Conservation (phyloP, 106 monocot species). For the Dendrobium nobile region DNA sequence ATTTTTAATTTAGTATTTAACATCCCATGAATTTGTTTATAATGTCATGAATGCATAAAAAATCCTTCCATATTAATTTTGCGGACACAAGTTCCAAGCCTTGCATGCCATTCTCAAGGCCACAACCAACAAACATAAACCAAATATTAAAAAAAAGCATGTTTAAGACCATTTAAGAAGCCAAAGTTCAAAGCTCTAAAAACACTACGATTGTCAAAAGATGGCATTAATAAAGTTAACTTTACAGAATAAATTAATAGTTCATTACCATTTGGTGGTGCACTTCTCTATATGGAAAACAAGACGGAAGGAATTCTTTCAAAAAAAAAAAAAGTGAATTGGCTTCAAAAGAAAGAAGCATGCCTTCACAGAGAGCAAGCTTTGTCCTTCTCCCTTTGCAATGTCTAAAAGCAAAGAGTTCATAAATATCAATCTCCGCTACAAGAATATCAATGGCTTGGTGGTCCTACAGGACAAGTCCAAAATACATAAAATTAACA, state of each 20-base stretch:
- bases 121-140: background rate
- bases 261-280: background rate
- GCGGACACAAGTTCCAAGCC: background rate
- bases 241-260: background rate
- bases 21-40: background rate
- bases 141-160: background rate
- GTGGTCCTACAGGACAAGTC: constrained; percentile 52
- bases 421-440: constrained; percentile 98
- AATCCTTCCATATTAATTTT: background rate
- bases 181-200: background rate
- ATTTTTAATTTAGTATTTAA: background rate
- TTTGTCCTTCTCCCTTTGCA: constrained; percentile 86
- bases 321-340: constrained; percentile 1
- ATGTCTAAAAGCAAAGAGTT: constrained; percentile 94
- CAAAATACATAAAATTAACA: constrained; percentile 8
- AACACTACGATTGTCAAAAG: background rate
- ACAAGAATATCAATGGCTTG: constrained; percentile 90
- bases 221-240: background rate
- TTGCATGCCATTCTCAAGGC: background rate
- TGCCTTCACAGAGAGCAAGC: constrained; percentile 94
- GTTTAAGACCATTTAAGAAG: background rate
- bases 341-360: background rate
- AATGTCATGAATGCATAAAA: background rate
- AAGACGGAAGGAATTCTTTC: background rate
- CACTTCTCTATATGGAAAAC: background rate